Base-by-base conservation (phyloP, 495 filamentous ascomycete species). In the Hypoxylon intermedium region DNA sequence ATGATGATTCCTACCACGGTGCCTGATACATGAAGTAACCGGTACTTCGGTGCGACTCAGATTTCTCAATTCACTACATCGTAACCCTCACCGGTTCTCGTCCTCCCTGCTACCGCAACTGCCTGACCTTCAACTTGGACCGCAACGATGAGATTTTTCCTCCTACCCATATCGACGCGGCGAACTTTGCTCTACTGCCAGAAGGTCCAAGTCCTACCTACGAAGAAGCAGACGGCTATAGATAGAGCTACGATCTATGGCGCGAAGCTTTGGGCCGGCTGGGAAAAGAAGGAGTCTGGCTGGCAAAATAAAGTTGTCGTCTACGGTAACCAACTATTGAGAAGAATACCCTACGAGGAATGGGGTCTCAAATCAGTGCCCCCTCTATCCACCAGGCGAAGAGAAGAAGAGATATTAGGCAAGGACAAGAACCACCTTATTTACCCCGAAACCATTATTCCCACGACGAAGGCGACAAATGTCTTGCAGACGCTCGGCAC, bases 291-390 rank as follows among this genome's bases (percentile, higher is more conserved):
- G 53, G 87, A 94, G 3, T 79, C 79, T 43, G 87, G 89, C 26
- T 98, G 93, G 94, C 90, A 97, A 75, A 91, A 89, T 60, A 83
- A 82, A 55, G 78, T 97, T 23, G 93, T 93, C 16, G 79, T 79
- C 47, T 94, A 93, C 72, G 94, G 95, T 21, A 97, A 98, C 77
- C 79, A 84, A 21, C 82, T 89, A 7, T 82, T 98, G 46, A 88
- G 89, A 67, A 84, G 91, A 34, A 93, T 99, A 63, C 91, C 93
- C 1, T 97, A 88, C 72, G 90, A 97, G 75, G 94, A 99, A 89
- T 99, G 94, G 84, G 93, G 91, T 0, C 77, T 98, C 42, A 98
- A 98, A 75, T 93, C 91, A 48, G 89, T 98, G 31, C 94, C 94
- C 2, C 89, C 94, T 26, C 77, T 96, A 50, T 92, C 84, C 20